phyloP scores from a whole-genome alignment of 805 yeast genomes.

The Wickerhamiella sorbophila region DNA sequence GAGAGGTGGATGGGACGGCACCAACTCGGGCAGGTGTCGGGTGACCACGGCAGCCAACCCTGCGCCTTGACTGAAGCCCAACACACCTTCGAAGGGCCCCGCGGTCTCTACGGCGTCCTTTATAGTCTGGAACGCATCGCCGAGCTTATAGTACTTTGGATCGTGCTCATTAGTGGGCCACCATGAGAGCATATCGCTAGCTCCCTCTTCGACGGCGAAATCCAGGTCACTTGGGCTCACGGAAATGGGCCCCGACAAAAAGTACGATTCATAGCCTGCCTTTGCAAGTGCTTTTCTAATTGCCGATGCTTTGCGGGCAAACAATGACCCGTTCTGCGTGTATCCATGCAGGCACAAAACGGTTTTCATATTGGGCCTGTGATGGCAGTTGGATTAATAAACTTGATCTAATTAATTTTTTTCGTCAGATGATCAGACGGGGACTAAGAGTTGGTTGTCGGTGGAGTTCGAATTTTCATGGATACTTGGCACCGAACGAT shows the following conservation, averaged over 20 bases:
- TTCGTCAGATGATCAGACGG: not conserved
- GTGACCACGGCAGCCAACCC: conserved; percentile 64
- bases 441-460: not conserved
- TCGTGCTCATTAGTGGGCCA: conserved; percentile 41
- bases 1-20: conserved; percentile 38
- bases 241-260: conserved; percentile 63
- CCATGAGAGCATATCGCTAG: conserved; percentile 48
- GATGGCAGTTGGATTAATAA: not conserved
- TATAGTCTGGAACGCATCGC: conserved; percentile 36
- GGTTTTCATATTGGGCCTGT: conserved; percentile 25
- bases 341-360: conserved; percentile 78
- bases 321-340: conserved; percentile 65
- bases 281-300: conserved; percentile 60
- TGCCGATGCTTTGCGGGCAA: conserved; percentile 82
- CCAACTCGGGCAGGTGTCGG: conserved; percentile 40
- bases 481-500: conserved; percentile 1
- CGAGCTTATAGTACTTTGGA: conserved; percentile 20
- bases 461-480: not conserved
- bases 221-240: conserved; percentile 62
- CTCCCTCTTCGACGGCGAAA: conserved; percentile 32
- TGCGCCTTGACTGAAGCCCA: conserved; percentile 94
- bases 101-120: conserved; percentile 42
- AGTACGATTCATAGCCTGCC: conserved; percentile 54
- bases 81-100: conserved; percentile 75
- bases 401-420: not conserved